A percentile compares a stretch with the other conserved stretches of the same genome.
These are phyloP conservation scores for Bipolaris victoriae DNA, from an alignment of 2,329 filamentous ascomycete genomes.

Conservation along the genomic window DNA sequence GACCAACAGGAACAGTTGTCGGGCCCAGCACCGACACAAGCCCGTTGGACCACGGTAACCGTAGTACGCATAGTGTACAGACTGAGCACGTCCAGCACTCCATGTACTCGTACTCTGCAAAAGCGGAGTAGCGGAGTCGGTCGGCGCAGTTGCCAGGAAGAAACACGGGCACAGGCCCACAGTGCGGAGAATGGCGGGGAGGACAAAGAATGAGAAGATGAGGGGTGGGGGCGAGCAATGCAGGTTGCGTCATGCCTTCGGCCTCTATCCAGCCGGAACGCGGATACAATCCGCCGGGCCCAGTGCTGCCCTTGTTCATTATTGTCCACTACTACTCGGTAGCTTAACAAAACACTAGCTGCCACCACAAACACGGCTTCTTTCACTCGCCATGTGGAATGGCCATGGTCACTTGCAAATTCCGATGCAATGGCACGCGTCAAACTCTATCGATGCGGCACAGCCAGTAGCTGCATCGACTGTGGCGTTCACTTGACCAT, in stretches of 20 bases:
- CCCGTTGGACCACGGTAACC: neutral
- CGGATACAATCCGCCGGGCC: constrained; percentile 3
- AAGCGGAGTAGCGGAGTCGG: neutral
- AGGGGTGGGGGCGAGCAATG: neutral
- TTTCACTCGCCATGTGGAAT: neutral
- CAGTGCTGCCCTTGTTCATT: too few species aligned
- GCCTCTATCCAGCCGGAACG: neutral
- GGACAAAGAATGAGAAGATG: neutral
- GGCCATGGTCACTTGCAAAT: neutral
- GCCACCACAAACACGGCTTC: too few species aligned
- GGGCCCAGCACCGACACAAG: too few species aligned
- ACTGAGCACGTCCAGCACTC: too few species aligned
- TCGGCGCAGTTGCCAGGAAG: neutral
- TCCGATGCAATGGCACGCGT: neutral
- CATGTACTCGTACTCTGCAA: neutral
- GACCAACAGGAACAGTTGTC: too few species aligned
- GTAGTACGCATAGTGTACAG: too few species aligned
- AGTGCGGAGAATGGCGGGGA: neutral
- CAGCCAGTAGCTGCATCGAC: neutral
- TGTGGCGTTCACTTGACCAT: neutral
- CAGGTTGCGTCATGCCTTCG: constrained; percentile 11
- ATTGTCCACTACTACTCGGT: too few species aligned
- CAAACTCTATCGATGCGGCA: neutral
- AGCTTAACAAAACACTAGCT: too few species aligned
- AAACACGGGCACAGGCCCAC: neutral